Evolutionary conservation across 2,329 filamentous ascomycete genomes (phyloP), one percentile per base, ranked within the genome.

Genomic region (Periconia macrospinosa): DNA sequence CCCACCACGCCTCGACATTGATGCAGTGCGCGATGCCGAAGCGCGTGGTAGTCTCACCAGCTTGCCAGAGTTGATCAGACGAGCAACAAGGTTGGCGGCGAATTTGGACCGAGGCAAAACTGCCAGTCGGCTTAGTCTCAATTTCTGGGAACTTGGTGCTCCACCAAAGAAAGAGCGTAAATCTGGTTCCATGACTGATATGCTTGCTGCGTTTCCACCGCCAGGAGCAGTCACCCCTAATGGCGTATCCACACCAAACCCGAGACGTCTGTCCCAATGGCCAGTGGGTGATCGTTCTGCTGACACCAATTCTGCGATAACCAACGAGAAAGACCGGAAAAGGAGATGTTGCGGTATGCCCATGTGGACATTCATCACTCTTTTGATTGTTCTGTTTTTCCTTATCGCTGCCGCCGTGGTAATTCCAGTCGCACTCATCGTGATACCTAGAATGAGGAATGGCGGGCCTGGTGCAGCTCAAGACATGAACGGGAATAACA

Each of bases 31-130:
- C 59, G 86, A 88, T 48, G 90, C 90, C 15, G 91, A 97, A 72
- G 85, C 88, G 1, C 85, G 94, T 66, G 92, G 91, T 3, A 97
- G 92, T 70, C 80, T 96, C 58, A 97, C 94, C 1, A 97, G 92
- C 74, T 78, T 99, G 54, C 89, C 92, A 0, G 94, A 97, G 70
- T 78, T 99, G 55, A 97, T 99, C 61, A 83, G 86, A 66, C 85
- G 94, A 62, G 94, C 94, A 11, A 97, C 93, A 0, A 86, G 86
- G 60, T 78, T 97, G 37, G 93, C 92, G 15, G 85, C 90, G 0
- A 92, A 96, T 74, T 86, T 99, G 54, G 93, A 97, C 65, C 87
- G 87, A 60, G 93, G 93, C 13, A 87, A 77, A 60, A 87, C 86
- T 18, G 85, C 85, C 13, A 87, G 84, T 66, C 77, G 82, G 52